Evolutionary conservation across 495 filamentous ascomycete genomes (phyloP), one percentile per base, ranked within the genome.

Genomic region (Talaromyces nanjingensis): DNA sequence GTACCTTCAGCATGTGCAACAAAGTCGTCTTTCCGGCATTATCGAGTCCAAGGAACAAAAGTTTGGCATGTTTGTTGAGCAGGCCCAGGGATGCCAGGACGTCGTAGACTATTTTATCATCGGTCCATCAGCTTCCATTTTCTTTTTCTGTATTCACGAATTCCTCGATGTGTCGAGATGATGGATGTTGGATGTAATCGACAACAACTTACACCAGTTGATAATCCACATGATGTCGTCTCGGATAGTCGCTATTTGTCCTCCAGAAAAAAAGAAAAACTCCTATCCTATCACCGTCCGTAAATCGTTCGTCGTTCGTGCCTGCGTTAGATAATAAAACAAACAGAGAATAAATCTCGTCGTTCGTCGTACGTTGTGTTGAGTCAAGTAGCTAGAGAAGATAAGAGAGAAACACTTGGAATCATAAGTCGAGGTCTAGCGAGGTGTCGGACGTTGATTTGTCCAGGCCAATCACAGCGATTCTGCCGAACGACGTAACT

Each of bases 11-110:
- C 92, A 94, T 93, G 75, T 93, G 90, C 67, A 94, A 77, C 61
- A 93, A 78, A 34, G 94, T 98, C 20, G 96, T 98, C 82, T 98
- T 97, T 75, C 93, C 94, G 56, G 94, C 94, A 83, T 97, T 97
- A 77, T 98, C 94, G 64, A 97, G 88, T 65, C 93, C 92, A 54
- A 97, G 87, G 77, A 96, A 96, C 61, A 96, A 86, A 53, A 96
- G 86, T 83, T 96, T 96, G 66, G 89, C 91, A 74, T 96, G 91
- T 85, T 98, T 98, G 86, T 98, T 98, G 65, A 91, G 81, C 67
- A 98, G 85, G 64, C 96, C 94, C 64, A 98, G 84, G 64, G 86
- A 89, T 65, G 96, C 87, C 68, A 98, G 87, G 63, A 96, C 78
- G 81, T 98, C 93, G 82, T 87, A 97, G 79, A 97, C 94, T 98